Evolutionary conservation across 192 early-diverging fungal genomes (phyloP).

Genomic region (Coemansia interrupta): DNA sequence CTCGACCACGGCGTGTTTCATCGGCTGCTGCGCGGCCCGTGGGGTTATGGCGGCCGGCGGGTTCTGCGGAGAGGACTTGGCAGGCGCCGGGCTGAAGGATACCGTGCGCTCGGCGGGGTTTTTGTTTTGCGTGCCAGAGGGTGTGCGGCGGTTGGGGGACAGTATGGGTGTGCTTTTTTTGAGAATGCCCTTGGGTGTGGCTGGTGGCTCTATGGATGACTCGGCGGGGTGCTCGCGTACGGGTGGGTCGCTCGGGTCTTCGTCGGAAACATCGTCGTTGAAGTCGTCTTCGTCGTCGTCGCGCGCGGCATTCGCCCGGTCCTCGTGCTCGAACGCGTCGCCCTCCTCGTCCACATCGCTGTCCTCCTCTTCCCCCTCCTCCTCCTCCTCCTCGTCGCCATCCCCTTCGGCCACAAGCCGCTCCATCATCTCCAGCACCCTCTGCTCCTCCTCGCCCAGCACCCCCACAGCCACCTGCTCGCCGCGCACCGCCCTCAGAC

Average conservation of each 20-base stretch:
- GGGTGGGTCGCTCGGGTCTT: not conserved
- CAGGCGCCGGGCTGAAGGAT: not conserved
- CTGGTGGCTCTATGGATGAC: not conserved
- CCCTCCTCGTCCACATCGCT: slow-evolving; percentile 13
- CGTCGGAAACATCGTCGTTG: slow-evolving; percentile 13
- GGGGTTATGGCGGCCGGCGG: slow-evolving; percentile 1
- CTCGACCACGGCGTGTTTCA: slow-evolving; percentile 35
- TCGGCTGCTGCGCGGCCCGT: slow-evolving; percentile 8
- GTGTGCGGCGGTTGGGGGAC: not conserved
- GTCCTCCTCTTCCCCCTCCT: slow-evolving; percentile 3
- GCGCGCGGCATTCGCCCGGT: slow-evolving; percentile 25
- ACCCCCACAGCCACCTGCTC: too few species aligned
- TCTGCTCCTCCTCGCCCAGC: too few species aligned
- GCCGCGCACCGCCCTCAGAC: too few species aligned
- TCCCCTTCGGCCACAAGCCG: slow-evolving; percentile 22
- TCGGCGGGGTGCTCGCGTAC: slow-evolving; percentile 9
- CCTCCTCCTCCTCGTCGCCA: slow-evolving; percentile 18
- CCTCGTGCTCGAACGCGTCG: slow-evolving; percentile 45
- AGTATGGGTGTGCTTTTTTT: slow-evolving; percentile 11
- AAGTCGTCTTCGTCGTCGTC: slow-evolving; percentile 52
- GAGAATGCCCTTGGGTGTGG: slow-evolving; percentile 21
- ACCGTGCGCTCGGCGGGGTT: not conserved
- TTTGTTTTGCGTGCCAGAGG: not conserved
- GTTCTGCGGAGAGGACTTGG: slow-evolving; percentile 14
- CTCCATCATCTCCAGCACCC: slow-evolving; percentile 30